These are phyloP conservation scores for Vitis vinifera DNA, from an alignment of 164 flowering plant genomes.

Conservation along the genomic window DNA sequence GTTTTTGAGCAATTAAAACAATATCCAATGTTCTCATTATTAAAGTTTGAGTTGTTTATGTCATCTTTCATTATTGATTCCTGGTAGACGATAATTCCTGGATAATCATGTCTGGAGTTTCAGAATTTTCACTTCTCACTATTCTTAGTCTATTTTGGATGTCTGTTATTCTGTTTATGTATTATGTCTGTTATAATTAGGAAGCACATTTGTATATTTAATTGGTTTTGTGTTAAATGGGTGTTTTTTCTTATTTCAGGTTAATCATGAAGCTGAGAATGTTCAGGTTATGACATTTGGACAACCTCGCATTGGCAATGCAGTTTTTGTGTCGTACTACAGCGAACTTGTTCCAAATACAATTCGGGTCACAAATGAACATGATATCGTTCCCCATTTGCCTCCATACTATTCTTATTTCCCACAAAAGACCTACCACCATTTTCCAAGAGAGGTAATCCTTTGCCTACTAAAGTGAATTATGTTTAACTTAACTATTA, in stretches of 20 bases:
- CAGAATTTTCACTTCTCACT: neutral
- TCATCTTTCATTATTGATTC: too few relatives aligned
- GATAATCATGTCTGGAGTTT: too few relatives aligned
- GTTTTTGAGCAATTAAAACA: neutral
- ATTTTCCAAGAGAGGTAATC: slow-evolving; percentile 94
- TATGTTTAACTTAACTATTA: neutral
- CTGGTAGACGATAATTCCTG: too few relatives aligned
- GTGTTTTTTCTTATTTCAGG: slow-evolving; percentile 43
- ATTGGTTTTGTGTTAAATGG: neutral
- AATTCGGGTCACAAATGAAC: slow-evolving; percentile 71
- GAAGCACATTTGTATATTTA: neutral
- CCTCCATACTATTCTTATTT: slow-evolving; percentile 84
- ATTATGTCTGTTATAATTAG: neutral
- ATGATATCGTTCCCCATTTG: slow-evolving; percentile 95
- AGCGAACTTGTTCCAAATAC: slow-evolving; percentile 70
- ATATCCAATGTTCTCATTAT: neutral
- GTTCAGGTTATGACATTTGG: slow-evolving; percentile 93
- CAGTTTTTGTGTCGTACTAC: slow-evolving; percentile 80
- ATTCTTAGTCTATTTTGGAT: neutral
- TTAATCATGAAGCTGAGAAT: slow-evolving; percentile 46
- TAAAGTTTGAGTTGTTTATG: too few relatives aligned
- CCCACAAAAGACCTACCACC: slow-evolving; percentile 89
- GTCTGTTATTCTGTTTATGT: neutral
- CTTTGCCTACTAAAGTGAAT: slow-evolving; percentile 1
- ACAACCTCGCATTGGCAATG: slow-evolving; percentile 97